Evolutionary conservation across 768 basidiomycete species (phyloP), one percentile per base, ranked within the genome.

Genomic region (Lactifluus piperatus): DNA sequence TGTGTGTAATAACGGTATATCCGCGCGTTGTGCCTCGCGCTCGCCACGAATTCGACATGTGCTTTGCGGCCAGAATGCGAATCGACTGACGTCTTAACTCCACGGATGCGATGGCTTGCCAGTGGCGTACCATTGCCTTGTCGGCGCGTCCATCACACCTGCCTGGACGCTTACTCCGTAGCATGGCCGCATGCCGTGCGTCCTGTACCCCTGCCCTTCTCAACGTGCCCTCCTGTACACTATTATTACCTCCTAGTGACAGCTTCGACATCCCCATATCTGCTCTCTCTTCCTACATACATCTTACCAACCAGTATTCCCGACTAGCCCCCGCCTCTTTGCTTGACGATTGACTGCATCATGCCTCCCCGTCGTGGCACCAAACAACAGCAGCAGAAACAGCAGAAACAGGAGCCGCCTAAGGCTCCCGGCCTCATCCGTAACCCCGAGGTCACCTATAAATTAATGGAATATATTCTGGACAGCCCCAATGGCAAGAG

Each of bases 401-500:
- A 49, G 14, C 22, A 48, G 51, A 43, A 48, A 37, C 74, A 78
- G 71, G 74, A 80, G 69, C 76, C 77, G 54, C 82, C 77, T 72
- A 78, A 77, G 72, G 63, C 75, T 50, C 76, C 80, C 44, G 67
- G 71, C 60, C 78, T 88, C 65, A 79, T 86, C 64, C 79, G 81
- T 62, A 85, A 88, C 66, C 74, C 79, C 18, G 84, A 83, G 43
- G 80, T 80, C 16, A 77, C 82, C 36, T 76, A 69, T 66, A 78
- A 73, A 66, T 67, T 82, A 57, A 70, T 82, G 36, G 80, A 82
- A 65, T 72, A 73, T 56, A 77, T 82, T 63, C 71, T 76, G 59
- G 80, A 82, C 50, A 71, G 80, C 8, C 81, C 86, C 5, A 80
- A 77, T 63, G 88, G 88, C 37, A 81, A 78, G 62, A 83, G 86